Evolutionary conservation across 2,329 filamentous ascomycete species (phyloP).

Genomic region (Aspergillus arachidicola): DNA sequence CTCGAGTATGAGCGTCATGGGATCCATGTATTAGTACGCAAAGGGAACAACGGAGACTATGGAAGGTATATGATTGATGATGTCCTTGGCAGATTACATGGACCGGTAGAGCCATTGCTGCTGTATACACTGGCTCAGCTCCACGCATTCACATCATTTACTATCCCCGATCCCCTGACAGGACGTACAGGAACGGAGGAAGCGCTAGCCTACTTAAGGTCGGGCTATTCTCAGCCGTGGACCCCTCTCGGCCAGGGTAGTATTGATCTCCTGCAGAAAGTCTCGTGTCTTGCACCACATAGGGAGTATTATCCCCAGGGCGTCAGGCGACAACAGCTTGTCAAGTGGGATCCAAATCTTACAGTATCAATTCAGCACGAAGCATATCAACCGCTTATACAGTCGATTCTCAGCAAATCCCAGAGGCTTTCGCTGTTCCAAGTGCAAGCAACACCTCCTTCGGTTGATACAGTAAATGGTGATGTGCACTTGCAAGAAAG

Average conservation of each 20-base stretch:
- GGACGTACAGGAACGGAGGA: constrained; percentile 64
- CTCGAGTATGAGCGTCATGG: constrained; percentile 32
- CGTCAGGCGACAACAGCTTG: constrained; percentile 46
- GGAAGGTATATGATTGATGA: constrained; percentile 57
- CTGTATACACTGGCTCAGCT: constrained; percentile 26
- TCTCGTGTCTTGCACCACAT: constrained; percentile 41
- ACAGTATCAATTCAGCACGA: constrained; percentile 47
- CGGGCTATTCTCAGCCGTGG: constrained; percentile 57
- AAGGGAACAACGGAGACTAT: constrained; percentile 45
- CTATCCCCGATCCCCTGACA: constrained; percentile 61
- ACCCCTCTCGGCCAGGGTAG: constrained; percentile 27
- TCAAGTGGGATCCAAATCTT: constrained; percentile 46
- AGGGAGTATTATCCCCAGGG: constrained; percentile 50
- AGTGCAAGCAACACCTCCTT: not conserved
- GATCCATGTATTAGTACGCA: constrained; percentile 48
- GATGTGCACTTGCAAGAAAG: constrained; percentile 14
- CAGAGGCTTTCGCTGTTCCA: constrained; percentile 12
- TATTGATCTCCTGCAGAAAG: constrained; percentile 16
- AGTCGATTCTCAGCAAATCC: constrained; percentile 12
- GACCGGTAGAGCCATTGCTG: too few relatives aligned
- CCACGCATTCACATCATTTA: constrained; percentile 64
- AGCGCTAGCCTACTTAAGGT: constrained; percentile 53
- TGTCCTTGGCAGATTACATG: constrained; percentile 46
- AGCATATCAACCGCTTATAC: constrained; percentile 20
- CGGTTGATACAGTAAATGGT: not conserved